Evolutionary conservation across 768 basidiomycete species (phyloP).

Genomic region (Phallus indusiatus): DNA sequence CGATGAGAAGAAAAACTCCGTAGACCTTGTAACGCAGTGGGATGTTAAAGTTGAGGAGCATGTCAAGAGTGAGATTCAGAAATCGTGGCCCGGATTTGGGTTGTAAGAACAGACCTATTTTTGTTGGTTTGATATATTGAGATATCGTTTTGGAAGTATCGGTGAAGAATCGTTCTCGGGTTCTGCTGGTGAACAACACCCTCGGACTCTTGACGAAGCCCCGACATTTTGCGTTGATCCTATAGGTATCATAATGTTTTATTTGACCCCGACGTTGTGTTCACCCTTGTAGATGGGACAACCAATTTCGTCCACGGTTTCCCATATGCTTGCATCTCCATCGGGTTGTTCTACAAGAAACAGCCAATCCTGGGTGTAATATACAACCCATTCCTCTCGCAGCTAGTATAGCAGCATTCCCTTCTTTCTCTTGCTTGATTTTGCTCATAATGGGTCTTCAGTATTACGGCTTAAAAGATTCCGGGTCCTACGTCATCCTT

Average conservation of each 20-base stretch:
- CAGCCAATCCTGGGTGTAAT: conserved; percentile 84
- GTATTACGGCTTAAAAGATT: conserved; percentile 74
- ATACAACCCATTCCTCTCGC: conserved; percentile 85
- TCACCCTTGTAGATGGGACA: conserved; percentile 53
- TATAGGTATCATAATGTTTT: conserved; percentile 46
- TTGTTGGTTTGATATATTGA: not conserved
- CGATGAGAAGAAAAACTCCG: conserved; percentile 86
- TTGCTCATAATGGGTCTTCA: conserved; percentile 15
- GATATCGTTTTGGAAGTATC: conserved; percentile 42
- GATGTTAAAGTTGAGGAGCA: conserved; percentile 86
- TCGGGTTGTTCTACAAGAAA: conserved; percentile 79
- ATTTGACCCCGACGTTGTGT: not conserved
- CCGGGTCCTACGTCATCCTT: conserved; percentile 67
- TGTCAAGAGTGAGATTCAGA: conserved; percentile 57
- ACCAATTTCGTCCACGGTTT: conserved; percentile 85
- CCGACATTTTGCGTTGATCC: conserved; percentile 97
- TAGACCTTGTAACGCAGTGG: conserved; percentile 92
- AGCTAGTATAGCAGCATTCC: conserved; percentile 45
- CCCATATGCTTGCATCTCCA: conserved; percentile 82
- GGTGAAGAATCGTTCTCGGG: conserved; percentile 90
- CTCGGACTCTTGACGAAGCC: conserved; percentile 55
- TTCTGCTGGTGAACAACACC: conserved; percentile 43
- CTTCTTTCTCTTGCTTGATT: not conserved
- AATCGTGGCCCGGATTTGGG: conserved; percentile 62
- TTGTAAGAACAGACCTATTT: conserved; percentile 57